Evolutionary conservation across 495 filamentous ascomycete genomes (phyloP), one percentile per base, ranked within the genome.

Genomic region (Alectoria sarmentosa): DNA sequence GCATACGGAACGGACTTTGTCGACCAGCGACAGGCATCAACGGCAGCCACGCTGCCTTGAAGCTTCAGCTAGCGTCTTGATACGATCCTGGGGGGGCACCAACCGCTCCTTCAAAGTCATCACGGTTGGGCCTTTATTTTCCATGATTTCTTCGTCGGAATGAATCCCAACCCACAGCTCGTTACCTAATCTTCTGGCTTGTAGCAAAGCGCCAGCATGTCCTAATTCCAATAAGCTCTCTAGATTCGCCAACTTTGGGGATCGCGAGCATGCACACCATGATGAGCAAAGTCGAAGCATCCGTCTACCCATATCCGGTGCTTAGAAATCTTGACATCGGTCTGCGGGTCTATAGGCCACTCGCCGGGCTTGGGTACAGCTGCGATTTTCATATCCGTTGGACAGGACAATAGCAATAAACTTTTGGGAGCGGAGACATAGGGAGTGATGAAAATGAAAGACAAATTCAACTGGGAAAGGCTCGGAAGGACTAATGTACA

Each of bases 281-380:
- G 94, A 74, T 99, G 94, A 75, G 88, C 91, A 76, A 99, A 99
- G 77, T 99, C 94, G 76, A 96, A 99, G 77, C 94, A 99, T 60
- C 94, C 94, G 77, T 99, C 94, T 26, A 98, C 87, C 94, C 94
- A 99, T 67, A 98, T 89, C 41, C 90, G 85, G 64, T 88, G 84
- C 41, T 95, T 84, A 13, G 77, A 79, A 48, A 87, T 76, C 4
- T 79, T 76, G 44, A 82, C 63, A 71, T 86, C 84, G 41, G 86
- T 80, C 69, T 89, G 86, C 23, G 86, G 86, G 67, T 84, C 83
- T 34, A 84, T 84, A 28, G 86, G 86, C 86, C 86, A 89, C 65
- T 86, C 69, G 55, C 86, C 85, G 8, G 77, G 73, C 49, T 61
- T 30, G 56, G 82, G 62, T 26, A 63, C 41, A 41, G 37, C 41